These are phyloP conservation scores for Lasiodiplodia theobromae DNA, from an alignment of 2,329 filamentous ascomycete genomes.

Conservation along the genomic window DNA sequence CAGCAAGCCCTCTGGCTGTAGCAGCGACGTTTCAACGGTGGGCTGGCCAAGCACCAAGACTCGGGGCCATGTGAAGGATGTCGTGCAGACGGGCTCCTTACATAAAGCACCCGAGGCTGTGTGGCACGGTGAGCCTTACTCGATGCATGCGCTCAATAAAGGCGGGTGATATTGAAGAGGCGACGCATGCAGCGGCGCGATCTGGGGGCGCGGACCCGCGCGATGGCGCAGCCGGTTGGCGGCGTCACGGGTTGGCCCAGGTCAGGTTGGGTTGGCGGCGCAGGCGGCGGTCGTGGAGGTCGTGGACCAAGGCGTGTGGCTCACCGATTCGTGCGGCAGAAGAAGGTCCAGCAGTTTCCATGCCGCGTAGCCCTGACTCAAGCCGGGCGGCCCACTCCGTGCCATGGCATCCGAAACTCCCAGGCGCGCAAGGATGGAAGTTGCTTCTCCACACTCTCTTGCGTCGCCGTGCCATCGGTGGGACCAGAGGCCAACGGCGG, in stretches of 20 bases:
- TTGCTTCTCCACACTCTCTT: constrained; percentile 28
- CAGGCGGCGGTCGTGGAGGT: background rate
- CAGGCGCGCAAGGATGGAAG: constrained; percentile 23
- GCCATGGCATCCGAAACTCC: constrained; percentile 18
- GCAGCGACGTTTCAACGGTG: constrained; percentile 22
- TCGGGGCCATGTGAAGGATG: constrained; percentile 25
- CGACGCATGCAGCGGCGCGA: constrained; percentile 20
- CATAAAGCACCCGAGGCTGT: constrained; percentile 9
- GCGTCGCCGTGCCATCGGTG: constrained; percentile 21
- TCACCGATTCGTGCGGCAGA: constrained; percentile 25
- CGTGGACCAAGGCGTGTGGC: constrained; percentile 13
- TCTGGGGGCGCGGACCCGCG: constrained; percentile 13
- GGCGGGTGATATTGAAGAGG: constrained; percentile 7
- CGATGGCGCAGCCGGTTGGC: background rate
- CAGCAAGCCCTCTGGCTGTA: constrained; percentile 10
- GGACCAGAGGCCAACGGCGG: constrained; percentile 29
- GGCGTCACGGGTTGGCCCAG: background rate
- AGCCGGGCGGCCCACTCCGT: constrained; percentile 23
- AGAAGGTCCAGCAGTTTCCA: constrained; percentile 26
- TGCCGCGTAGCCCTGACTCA: constrained; percentile 21
- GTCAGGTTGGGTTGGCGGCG: too few species aligned
- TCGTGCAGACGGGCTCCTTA: constrained; percentile 25
- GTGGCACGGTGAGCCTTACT: constrained; percentile 18
- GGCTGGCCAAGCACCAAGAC: background rate
- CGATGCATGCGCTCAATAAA: constrained; percentile 27